These are phyloP conservation scores for Alternaria ventricosa DNA, from an alignment of 2,329 filamentous ascomycete genomes.

Conservation along the genomic window DNA sequence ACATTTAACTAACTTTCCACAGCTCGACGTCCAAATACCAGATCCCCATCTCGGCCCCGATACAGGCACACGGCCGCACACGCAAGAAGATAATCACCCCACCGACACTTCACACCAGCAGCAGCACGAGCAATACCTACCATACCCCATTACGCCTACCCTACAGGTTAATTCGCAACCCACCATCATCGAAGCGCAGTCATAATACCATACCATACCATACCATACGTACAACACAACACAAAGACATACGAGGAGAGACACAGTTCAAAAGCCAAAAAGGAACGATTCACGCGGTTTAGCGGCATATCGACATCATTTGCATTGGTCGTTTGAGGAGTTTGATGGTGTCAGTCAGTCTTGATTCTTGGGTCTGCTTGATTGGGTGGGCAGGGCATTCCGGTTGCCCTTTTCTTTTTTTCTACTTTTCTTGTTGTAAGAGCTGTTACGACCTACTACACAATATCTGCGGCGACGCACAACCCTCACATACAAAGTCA, in stretches of 20 bases:
- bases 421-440: background rate
- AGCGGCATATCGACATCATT: conserved; percentile 10
- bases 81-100: conserved; percentile 32
- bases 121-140: conserved; percentile 25
- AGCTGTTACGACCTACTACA: conserved; percentile 14
- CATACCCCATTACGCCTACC: conserved; percentile 37
- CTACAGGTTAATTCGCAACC: conserved; percentile 41
- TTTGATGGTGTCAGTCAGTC: background rate
- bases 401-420: background rate
- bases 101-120: conserved; percentile 11
- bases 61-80: conserved; percentile 34
- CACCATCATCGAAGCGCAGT: conserved; percentile 26
- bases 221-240: background rate
- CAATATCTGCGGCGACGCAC: conserved; percentile 14
- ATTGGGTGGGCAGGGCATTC: background rate
- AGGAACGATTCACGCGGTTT: background rate
- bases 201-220: conserved; percentile 6
- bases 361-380: background rate
- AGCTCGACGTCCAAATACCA: conserved; percentile 83
- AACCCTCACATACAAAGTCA: background rate
- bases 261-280: background rate
- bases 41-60: conserved; percentile 71
- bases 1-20: background rate
- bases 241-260: background rate
- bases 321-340: conserved; percentile 9